phyloP scores from a whole-genome alignment of 2,329 filamentous ascomycete species.

The Botrytis byssoidea region DNA sequence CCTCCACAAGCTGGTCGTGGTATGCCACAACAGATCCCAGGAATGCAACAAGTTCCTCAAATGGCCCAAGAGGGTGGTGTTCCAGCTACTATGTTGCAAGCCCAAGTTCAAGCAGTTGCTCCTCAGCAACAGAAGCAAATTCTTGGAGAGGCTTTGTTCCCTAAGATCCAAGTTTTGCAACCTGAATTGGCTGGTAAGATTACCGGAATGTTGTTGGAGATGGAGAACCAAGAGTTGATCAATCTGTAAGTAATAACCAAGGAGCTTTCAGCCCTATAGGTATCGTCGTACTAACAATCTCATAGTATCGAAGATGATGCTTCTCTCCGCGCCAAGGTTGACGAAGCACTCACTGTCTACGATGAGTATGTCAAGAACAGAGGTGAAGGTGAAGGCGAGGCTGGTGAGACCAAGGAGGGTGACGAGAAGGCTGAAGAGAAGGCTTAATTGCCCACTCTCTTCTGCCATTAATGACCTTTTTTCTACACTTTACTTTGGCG shows the following conservation, averaged over 20 bases:
- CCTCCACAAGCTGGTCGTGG: slow-evolving; percentile 41
- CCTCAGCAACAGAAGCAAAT: slow-evolving; percentile 95
- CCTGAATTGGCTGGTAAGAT: slow-evolving; percentile 98
- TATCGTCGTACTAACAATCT: slow-evolving; percentile 35
- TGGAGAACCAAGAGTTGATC: slow-evolving; percentile 94
- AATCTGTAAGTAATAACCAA: slow-evolving; percentile 72
- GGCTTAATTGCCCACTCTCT: slow-evolving; percentile 45
- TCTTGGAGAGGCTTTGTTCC: slow-evolving; percentile 95
- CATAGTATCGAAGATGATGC: slow-evolving; percentile 81
- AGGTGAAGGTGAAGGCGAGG: slow-evolving; percentile 40
- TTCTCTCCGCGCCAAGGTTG: slow-evolving; percentile 91
- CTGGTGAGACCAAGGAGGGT: slow-evolving; percentile 47
- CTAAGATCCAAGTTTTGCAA: slow-evolving; percentile 95
- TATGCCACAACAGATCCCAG: slow-evolving; percentile 38
- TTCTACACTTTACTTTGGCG: slow-evolving; percentile 32
- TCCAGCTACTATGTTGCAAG: slow-evolving; percentile 48
- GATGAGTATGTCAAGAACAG: slow-evolving; percentile 90
- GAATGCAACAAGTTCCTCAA: slow-evolving; percentile 32
- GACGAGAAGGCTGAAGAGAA: slow-evolving; percentile 51
- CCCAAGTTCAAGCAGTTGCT: slow-evolving; percentile 54
- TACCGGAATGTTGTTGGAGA: slow-evolving; percentile 98
- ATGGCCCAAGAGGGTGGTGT: slow-evolving; percentile 36
- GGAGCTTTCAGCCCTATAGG: neutral
- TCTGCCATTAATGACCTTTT: slow-evolving; percentile 28
- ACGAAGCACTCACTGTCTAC: slow-evolving; percentile 95